A percentile compares a stretch with the other conserved stretches of the same genome.
Conservation (phyloP, 139 green algal species). For the Pycnococcus provasolii region DNA sequence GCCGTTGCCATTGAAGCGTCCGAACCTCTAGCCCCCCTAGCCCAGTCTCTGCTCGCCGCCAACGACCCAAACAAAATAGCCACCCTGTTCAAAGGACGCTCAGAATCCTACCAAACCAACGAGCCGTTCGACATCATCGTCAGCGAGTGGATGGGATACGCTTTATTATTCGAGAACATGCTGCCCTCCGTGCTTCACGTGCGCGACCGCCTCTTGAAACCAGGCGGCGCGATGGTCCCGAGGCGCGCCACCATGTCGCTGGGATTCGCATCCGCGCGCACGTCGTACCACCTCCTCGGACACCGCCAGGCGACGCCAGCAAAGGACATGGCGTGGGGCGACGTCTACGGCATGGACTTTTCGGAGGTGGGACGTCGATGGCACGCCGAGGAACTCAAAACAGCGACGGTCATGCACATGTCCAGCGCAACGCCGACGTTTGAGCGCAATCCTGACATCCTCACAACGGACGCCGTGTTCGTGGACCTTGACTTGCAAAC, state of each 20-base stretch:
- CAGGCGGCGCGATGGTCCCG: constrained; percentile 79
- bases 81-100: constrained; percentile 67
- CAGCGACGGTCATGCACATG: background rate
- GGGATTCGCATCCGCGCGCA: constrained; percentile 23
- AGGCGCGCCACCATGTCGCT: constrained; percentile 65
- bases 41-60: background rate
- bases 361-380: background rate
- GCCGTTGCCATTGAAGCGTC: constrained; percentile 60
- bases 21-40: background rate
- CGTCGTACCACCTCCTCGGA: background rate
- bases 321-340: constrained; percentile 49
- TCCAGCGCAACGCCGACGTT: no score
- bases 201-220: constrained; percentile 58
- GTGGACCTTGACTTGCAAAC: no score
- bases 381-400: background rate
- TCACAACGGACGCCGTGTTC: no score
- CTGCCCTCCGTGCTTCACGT: constrained; percentile 67
- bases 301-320: background rate
- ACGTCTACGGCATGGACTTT: constrained; percentile 71
- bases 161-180: constrained; percentile 94
- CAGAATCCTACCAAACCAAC: constrained; percentile 39
- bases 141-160: constrained; percentile 97
- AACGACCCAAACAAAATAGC: constrained; percentile 26
- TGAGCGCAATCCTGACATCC: no score
- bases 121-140: constrained; percentile 54